Conservation (phyloP, 163 green algal species). For the Coccomyxa subellipsoidea region DNA sequence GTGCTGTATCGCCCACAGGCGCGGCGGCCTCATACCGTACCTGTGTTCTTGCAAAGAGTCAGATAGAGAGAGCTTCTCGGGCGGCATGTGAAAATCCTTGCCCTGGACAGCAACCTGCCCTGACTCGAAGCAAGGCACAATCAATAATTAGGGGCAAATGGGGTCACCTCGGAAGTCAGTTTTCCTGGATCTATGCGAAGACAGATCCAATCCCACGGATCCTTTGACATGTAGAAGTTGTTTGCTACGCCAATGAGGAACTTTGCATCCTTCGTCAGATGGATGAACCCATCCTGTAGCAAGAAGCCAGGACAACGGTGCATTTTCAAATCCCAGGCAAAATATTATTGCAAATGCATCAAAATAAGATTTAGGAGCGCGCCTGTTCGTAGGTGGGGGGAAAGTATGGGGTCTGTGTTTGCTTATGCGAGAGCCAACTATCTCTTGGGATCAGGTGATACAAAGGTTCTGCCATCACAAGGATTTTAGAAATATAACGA, state of each 20-base stretch:
- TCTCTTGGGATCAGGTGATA: conserved; percentile 9
- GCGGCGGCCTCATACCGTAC: conserved; percentile 68
- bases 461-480: background rate
- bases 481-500: background rate
- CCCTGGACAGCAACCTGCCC: too few relatives aligned
- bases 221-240: conserved; percentile 62
- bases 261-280: conserved; percentile 57
- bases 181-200: conserved; percentile 47
- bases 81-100: too few relatives aligned
- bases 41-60: conserved; percentile 21
- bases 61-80: background rate
- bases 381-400: conserved; percentile 4
- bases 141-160: background rate
- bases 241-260: conserved; percentile 69
- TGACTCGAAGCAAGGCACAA: too few relatives aligned
- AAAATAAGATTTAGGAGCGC: background rate
- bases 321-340: background rate
- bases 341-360: background rate
- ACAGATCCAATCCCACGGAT: conserved; percentile 44
- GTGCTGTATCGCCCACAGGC: conserved; percentile 53
- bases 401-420: background rate
- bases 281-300: conserved; percentile 70
- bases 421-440: background rate
- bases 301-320: too few relatives aligned
- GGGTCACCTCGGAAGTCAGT: conserved; percentile 48